A percentile compares a stretch with the other conserved stretches of the same genome.
Conservation (phyloP, 129 eudicot species). For the Pulicaria dysenterica region DNA sequence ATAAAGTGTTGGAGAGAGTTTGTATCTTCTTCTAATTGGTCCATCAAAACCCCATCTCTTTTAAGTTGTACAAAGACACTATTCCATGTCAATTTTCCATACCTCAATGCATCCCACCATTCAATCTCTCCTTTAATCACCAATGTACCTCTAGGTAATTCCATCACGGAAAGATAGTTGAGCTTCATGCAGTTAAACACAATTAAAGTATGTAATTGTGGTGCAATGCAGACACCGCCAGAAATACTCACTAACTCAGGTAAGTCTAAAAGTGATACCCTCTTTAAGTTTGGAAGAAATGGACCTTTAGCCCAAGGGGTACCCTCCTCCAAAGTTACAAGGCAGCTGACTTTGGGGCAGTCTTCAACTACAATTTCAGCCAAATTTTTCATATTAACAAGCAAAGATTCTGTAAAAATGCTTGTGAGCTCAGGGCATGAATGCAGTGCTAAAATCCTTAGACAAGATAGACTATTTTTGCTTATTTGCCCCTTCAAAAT, state of each 20-base stretch:
- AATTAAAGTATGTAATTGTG: slow-evolving; percentile 29
- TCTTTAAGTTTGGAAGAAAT: slow-evolving; percentile 28
- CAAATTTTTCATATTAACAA: slow-evolving; percentile 24
- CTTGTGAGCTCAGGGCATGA: slow-evolving; percentile 45
- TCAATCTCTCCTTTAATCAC: slow-evolving; percentile 29
- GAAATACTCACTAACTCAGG: slow-evolving; percentile 37
- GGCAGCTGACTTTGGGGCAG: slow-evolving; percentile 33
- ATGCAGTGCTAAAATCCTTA: slow-evolving; percentile 38
- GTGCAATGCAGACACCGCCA: slow-evolving; percentile 33
- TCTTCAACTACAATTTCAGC: slow-evolving; percentile 33
- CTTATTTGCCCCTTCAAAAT: slow-evolving; percentile 38
- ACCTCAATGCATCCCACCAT: slow-evolving; percentile 30
- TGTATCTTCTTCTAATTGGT: slow-evolving; percentile 25
- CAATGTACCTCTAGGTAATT: slow-evolving; percentile 13
- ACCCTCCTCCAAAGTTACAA: slow-evolving; percentile 15
- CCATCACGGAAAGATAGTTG: slow-evolving; percentile 24
- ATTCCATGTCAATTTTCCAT: slow-evolving; percentile 16
- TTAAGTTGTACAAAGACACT: slow-evolving; percentile 19
- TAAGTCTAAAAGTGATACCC: slow-evolving; percentile 31
- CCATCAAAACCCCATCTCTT: slow-evolving; percentile 36
- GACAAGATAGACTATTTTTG: slow-evolving; percentile 17
- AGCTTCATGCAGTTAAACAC: slow-evolving; percentile 41
- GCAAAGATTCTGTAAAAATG: slow-evolving; percentile 24
- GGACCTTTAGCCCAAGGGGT: slow-evolving; percentile 5
- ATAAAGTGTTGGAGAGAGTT: slow-evolving; percentile 35